Base-by-base conservation (phyloP, 495 filamentous ascomycete genomes). In the Bacidia gigantensis region DNA sequence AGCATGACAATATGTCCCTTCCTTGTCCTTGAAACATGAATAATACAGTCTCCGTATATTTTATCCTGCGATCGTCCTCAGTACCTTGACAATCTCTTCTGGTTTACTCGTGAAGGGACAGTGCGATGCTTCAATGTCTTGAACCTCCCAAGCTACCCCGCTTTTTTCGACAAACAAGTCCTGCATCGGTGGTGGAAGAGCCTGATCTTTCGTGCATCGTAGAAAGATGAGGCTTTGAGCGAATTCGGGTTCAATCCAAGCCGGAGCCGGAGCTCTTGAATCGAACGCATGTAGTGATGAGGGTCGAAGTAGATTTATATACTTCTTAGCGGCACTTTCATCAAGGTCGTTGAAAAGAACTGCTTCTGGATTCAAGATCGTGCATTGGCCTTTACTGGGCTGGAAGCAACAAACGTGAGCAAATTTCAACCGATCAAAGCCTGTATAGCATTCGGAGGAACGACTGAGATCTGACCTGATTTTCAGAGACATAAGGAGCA, bases 161-260 rank as follows among this genome's bases (percentile, higher is more conserved):
- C 64, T 46, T 29, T 59, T 61, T 14, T 55, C 45, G 25, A 64
- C 57, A 47, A 70, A 57, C 3, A 49, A 46, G 22, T 70, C 65
- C 43, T 71, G 65, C 26, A 65, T 49, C 2, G 52, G 39, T 11
- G 56, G 50, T 20, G 67, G 62, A 21, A 70, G 45, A 9, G 58
- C 57, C 29, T 50, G 48, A 23, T 70, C 67, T 26, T 68, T 25
- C 53, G 65, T 62, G 41, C 67, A 65, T 11, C 62, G 17, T 22
- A 69, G 56, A 57, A 69, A 70, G n/a, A 64, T 53, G 64, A 60
- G 22, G 53, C 54, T 26, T 38, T 55, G 58, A 57, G 66, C 12
- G 61, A 59, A 53, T 58, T 55, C 52, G 60, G 62, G 0, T 52
- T 64, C 23, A 35, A 47, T 17, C 58, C 58, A 22, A 53, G 63